Evolutionary conservation across 106 monocot species (phyloP), one percentile per base, ranked within the genome.

Genomic region (Dactylorhiza incarnata): DNA sequence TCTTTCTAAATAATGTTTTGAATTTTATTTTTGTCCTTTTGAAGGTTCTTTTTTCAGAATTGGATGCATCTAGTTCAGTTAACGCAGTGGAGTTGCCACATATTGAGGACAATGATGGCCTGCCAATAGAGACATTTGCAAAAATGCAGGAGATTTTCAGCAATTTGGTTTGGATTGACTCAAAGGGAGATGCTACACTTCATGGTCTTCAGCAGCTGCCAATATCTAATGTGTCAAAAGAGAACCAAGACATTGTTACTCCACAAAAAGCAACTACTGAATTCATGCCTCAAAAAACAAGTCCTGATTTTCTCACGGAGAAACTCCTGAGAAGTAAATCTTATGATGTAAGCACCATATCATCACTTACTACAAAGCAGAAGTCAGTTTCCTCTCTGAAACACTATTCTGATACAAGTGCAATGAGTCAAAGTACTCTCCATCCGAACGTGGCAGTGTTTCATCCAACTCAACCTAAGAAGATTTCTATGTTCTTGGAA

Each of bases 121-220:
- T 96, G 72, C 90, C 93, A 5, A 73, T 91, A 0, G 95, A 96
- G 76, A 93, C 93, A 19, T 96, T 96, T 84, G 85, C 86, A 9
- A 94, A 87, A 77, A 91, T 91, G 20, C 88, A 91, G 73, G 94
- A 94, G 82, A 85, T 96, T n/a, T 96, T 93, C 67, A 93, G 81
- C 79, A 82, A 73, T 78, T 79, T 89, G 17, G 88, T 85, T 73
- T 96, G 93, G 90, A 71, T 90, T 26, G 85, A 90, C 63, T 68
- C 72, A 50, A 90, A 83, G 29, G 90, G 79, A 23, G 86, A 92
- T 76, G 84, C 78, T 68, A 74, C 89, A 55, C 75, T 83, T 48
- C 81, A 84, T 37, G 79, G 80, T 45, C 81, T 82, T 65, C 83
- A 95, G 62, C 79, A 85, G 16, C 81, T 79, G 54, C 71, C 84